Conservation (phyloP, 371 early-diverging fungal genomes). For the Mucor saturninus region DNA sequence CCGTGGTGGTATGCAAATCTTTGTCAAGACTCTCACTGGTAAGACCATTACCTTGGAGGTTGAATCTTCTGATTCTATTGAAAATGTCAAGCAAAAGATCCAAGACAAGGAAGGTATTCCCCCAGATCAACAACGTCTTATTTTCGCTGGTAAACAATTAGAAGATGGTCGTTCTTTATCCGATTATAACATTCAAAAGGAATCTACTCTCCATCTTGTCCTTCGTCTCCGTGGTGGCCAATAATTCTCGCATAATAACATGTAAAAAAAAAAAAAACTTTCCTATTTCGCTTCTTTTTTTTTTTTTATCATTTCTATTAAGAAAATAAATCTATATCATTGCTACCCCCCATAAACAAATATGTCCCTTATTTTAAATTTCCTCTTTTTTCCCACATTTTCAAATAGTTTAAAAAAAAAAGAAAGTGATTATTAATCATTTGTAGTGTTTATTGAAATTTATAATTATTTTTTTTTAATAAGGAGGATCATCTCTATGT, state of each 20-base stretch:
- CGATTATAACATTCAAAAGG: slow-evolving; percentile 32
- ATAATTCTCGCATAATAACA: slow-evolving; percentile 72
- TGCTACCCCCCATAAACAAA: not conserved
- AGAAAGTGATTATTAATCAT: not conserved
- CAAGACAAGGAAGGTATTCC: slow-evolving; percentile 97
- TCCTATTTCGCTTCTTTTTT: slow-evolving; percentile 50
- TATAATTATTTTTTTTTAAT: slow-evolving; percentile 20
- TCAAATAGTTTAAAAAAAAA: not conserved
- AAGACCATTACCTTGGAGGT: slow-evolving; percentile 94
- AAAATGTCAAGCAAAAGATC: slow-evolving; percentile 96
- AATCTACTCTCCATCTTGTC: slow-evolving; percentile 29
- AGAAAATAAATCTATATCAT: not conserved
- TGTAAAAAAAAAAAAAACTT: slow-evolving; percentile 96
- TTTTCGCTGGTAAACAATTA: slow-evolving; percentile 65
- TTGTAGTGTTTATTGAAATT: not conserved
- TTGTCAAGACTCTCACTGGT: slow-evolving; percentile 83
- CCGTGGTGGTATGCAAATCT: slow-evolving; percentile 86
- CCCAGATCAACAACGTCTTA: slow-evolving; percentile 98
- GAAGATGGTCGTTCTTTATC: slow-evolving; percentile 28
- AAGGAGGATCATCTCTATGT: slow-evolving; percentile 53
- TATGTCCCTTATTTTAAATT: not conserved
- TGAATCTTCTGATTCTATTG: slow-evolving; percentile 92
- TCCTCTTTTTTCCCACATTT: not conserved
- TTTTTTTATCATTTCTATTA: not conserved
- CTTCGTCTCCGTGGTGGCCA: slow-evolving; percentile 33